These are phyloP conservation scores for Prunus persica DNA, from an alignment of 306 rosid genomes.

Conservation along the genomic window DNA sequence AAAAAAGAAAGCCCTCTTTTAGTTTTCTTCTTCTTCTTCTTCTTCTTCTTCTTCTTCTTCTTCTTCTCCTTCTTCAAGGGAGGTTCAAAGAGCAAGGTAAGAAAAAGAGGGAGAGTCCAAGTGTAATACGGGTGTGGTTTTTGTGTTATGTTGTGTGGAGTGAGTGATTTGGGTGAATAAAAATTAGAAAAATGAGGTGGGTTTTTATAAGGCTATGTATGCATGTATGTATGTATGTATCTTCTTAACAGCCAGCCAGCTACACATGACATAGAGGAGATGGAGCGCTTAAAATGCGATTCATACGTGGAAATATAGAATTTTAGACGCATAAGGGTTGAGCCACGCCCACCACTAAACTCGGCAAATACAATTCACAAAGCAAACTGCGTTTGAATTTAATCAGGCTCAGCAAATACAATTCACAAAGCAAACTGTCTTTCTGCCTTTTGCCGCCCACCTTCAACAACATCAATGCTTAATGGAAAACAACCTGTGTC, in stretches of 20 bases:
- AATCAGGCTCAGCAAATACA: too few relatives aligned
- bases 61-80: background rate
- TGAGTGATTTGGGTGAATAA: background rate
- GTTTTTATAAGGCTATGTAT: background rate
- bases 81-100: background rate
- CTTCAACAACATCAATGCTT: background rate
- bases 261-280: too few relatives aligned
- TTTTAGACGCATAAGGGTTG: too few relatives aligned
- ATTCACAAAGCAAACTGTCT: background rate
- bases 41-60: background rate
- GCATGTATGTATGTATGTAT: background rate
- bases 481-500: background rate
- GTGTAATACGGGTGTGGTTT: slow-evolving; percentile 28
- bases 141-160: background rate
- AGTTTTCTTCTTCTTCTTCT: background rate
- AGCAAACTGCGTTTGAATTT: background rate
- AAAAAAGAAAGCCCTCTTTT: background rate
- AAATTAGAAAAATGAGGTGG: background rate
- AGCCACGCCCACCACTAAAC: too few relatives aligned
- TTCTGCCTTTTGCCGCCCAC: background rate
- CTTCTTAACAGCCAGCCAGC: too few relatives aligned
- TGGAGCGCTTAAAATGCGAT: background rate
- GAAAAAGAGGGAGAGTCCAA: slow-evolving; percentile 11
- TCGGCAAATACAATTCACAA: too few relatives aligned
- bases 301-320: background rate